Conservation (phyloP, 2,329 filamentous ascomycete species). For the Ophiostoma triangulosporum region DNA sequence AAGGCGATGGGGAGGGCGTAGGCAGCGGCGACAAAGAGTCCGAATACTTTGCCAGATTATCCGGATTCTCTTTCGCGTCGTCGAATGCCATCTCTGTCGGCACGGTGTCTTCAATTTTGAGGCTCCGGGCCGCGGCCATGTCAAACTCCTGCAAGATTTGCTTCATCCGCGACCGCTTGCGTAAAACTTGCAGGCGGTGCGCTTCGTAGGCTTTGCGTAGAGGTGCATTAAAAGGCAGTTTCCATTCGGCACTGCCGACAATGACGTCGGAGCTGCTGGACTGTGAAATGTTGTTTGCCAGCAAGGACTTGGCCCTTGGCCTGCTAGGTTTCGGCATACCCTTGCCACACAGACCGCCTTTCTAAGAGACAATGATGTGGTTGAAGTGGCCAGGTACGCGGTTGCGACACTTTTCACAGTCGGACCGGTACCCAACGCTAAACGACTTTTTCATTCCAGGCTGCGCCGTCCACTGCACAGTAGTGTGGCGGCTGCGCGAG, state of each 20-base stretch:
- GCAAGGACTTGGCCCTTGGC: not conserved
- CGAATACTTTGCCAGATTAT: not conserved
- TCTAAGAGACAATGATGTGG: conserved; percentile 57
- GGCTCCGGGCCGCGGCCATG: not conserved
- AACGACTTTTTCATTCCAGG: conserved; percentile 56
- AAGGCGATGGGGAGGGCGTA: not conserved
- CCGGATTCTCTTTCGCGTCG: not conserved
- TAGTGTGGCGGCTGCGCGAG: conserved; percentile 43
- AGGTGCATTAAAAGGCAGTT: not conserved
- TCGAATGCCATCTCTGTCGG: not conserved
- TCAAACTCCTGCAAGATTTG: not conserved
- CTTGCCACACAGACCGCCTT: not conserved
- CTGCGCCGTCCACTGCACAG: conserved; percentile 47
- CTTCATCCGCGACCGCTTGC: not conserved
- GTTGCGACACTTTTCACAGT: conserved; percentile 64
- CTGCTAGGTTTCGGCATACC: not conserved
- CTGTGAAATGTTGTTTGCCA: not conserved
- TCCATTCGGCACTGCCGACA: conserved; percentile 1
- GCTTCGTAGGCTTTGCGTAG: not conserved
- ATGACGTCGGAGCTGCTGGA: not conserved
- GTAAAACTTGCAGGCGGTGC: not conserved
- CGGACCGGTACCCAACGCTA: conserved; percentile 64
- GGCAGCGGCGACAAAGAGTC: not conserved
- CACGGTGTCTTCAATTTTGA: not conserved
- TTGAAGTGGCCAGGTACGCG: conserved; percentile 71